Evolutionary conservation across 2,329 filamentous ascomycete species (phyloP), one percentile per base, ranked within the genome.

Genomic region (Septoria linicola): DNA sequence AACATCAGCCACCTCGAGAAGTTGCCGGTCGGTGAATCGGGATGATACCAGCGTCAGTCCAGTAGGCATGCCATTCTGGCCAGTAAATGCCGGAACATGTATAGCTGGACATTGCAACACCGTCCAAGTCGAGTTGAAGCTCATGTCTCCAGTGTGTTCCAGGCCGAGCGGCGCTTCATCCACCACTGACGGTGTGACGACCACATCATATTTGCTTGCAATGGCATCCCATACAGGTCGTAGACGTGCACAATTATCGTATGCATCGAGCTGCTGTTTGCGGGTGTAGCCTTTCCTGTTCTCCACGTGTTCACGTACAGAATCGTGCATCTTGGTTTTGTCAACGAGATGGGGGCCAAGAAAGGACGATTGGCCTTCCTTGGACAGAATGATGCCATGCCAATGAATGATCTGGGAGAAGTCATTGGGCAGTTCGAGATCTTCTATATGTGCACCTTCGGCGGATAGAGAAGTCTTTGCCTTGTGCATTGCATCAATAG

Each of bases 1-100:
- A 2, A 34, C 17, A n/a, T 23, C 25, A 8, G 41, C 41, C 0
- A 72, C 70, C 10, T 62, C 55, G 23, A 79, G 58, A 20, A 78
- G 58, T 48, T 69, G 70, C 36, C 68, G 64, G 55, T 80, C 76
- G 3, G 62, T 55, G 54, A 75, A 80, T 17, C 77, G 66, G 1
- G 74, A 69, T 0, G 71, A 72, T 0, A 81, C 74, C 1, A 81
- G 60, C 0, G 77, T 80, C 16, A 82, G 58, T 0, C 84, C 83
- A 31, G 87, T 74, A 0, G 83, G 84, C 73, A 87, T 66, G 0
- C 72, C 75, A 51, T 78, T 73, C 23, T 71, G 70, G 0, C 83
- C 82, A 25, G 72, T 66, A 58, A 87, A 86, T 0, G 82, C 83
- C 0, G 83, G 82, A 0, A 87, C 66, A 54, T 86, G 85, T 17